Base-by-base conservation (phyloP, 1,139 yeast species). In the Geotrichum citri-aurantii region DNA sequence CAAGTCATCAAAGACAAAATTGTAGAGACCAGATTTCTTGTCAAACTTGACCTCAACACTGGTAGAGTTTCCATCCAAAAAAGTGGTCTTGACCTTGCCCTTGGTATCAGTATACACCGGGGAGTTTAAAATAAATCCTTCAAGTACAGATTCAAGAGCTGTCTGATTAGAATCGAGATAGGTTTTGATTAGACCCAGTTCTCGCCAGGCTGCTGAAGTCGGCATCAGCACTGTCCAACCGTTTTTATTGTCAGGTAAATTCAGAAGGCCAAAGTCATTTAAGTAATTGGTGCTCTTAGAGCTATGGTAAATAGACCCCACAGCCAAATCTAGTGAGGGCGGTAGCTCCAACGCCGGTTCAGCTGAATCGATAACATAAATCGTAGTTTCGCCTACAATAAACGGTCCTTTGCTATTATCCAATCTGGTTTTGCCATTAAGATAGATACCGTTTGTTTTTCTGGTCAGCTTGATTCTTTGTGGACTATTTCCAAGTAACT, bases 151-250 rank as follows among this genome's bases (percentile, higher is more conserved):
- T 42, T 79, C 73, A 65, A 90, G 74, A 0, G 82, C 77, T 1
- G 81, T 71, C 0, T 77, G 77, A 62, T 89, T 81, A 1, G 73
- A 61, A 61, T 82, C 79, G 48, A 93, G 71, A 68, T 85, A 87
- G 50, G 80, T 80, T 54, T 82, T 75, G 1, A 85, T 79, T 48
- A 93, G 74, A 1, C 86, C 91, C 37, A 86, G 76, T 2, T 75
- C 71, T 21, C 79, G 78, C 97, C 97, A 92, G 0, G 95, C 82
- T 29, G 77, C 73, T 29, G 88, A 84, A 62, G 93, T 85, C 0
- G 98, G 99, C 49, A 92, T 73, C 58, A 93, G 83, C 0, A 86
- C 74, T 0, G 97, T 83, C 74, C 89, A 89, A 37, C 33, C 42
- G 0, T 96, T 95, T 58, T 83, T 81, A 12, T 70, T 69, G 3